Conservation (phyloP, 371 early-diverging fungal species). For the Rhizopus microsporus region DNA sequence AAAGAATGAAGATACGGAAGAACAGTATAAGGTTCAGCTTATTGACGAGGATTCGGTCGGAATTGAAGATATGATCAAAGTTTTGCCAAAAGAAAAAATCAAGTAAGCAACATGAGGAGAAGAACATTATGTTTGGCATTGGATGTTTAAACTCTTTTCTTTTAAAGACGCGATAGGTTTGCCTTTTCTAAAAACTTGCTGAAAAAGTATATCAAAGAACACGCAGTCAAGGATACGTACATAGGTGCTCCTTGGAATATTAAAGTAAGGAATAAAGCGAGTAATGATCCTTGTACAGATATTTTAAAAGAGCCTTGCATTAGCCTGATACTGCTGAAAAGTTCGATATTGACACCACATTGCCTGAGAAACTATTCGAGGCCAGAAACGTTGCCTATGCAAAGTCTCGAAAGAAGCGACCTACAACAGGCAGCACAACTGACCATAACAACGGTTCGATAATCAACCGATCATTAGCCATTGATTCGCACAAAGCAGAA, state of each 20-base stretch:
- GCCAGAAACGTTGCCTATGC: slow-evolving; percentile 45
- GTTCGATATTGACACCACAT: slow-evolving; percentile 51
- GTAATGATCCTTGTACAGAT: neutral
- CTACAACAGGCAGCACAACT: neutral
- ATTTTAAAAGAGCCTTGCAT: neutral
- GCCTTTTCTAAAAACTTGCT: slow-evolving; percentile 71
- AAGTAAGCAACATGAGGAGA: slow-evolving; percentile 25
- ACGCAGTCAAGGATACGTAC: slow-evolving; percentile 65
- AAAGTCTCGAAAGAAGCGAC: slow-evolving; percentile 51
- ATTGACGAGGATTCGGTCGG: slow-evolving; percentile 40
- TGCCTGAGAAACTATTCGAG: slow-evolving; percentile 50
- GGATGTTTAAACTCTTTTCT: neutral
- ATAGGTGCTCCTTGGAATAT: slow-evolving; percentile 77
- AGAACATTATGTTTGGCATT: too few relatives aligned
- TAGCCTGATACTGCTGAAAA: slow-evolving; percentile 45
- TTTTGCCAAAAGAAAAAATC: slow-evolving; percentile 28
- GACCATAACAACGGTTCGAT: slow-evolving; percentile 13
- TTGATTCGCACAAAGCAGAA: slow-evolving; percentile 38
- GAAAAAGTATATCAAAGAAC: slow-evolving; percentile 70
- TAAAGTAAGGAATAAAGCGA: slow-evolving; percentile 41
- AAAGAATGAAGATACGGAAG: neutral
- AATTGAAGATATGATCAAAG: slow-evolving; percentile 39
- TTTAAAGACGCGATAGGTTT: slow-evolving; percentile 62
- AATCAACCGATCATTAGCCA: slow-evolving; percentile 5
- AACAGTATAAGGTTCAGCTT: slow-evolving; percentile 34